Percentiles rank a stretch among this genome's conserved stretches.
Conservation (phyloP, 2,329 filamentous ascomycete species). For the Aspergillus phoenicis region DNA sequence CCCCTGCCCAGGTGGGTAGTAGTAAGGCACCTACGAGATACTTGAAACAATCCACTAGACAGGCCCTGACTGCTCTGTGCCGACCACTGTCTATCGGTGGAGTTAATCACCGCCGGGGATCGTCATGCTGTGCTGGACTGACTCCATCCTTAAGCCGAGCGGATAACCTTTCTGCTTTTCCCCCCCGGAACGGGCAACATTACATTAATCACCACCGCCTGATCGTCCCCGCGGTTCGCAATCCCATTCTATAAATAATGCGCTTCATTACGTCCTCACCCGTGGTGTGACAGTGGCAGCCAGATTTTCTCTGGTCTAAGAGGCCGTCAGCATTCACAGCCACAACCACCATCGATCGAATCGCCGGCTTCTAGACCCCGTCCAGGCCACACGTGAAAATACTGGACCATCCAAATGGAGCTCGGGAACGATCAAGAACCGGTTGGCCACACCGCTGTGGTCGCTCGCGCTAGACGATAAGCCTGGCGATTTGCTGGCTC, state of each 20-base stretch:
- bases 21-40: background rate
- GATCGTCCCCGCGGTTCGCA: slow-evolving; percentile 1
- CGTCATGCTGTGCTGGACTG: slow-evolving; percentile 4
- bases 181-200: background rate
- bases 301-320: background rate
- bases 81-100: slow-evolving; percentile 3
- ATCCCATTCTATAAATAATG: slow-evolving; percentile 2
- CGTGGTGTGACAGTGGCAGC: background rate
- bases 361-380: background rate
- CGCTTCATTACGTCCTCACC: background rate
- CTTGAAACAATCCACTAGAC: background rate
- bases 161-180: background rate
- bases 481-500: slow-evolving; percentile 2
- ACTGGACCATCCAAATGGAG: background rate
- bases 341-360: background rate
- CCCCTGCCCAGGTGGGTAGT: background rate
- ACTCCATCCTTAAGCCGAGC: background rate
- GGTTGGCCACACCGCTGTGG: background rate
- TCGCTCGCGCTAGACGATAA: background rate
- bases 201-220: background rate
- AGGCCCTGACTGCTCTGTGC: background rate
- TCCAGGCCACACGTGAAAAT: background rate
- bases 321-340: no score
- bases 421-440: background rate
- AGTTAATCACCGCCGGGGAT: slow-evolving; percentile 1